Base-by-base conservation (phyloP, 345 rosid genomes). In the Arabidopsis arenosa region DNA sequence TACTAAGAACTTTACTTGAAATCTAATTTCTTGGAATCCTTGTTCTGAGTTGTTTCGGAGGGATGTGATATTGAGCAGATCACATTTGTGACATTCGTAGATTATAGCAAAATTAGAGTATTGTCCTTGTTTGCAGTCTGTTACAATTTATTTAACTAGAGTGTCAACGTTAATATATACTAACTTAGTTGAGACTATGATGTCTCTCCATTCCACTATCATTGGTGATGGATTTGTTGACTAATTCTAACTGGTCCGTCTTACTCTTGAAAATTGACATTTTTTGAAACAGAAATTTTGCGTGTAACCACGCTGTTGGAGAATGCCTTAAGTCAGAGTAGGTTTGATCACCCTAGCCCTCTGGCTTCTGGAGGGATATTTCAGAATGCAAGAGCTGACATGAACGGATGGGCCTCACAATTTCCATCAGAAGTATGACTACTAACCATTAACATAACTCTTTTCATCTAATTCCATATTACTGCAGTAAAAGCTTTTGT, bases 361-460 rank as follows among this genome's bases (percentile, higher is more conserved):
- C 83, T 90, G 85, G 75, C 91, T 83, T 86, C 96, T 65, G 93
- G 97, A 89, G 97, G 99, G 83, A 85, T 89, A 65, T 90, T 88
- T 83, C 92, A 96, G 83, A 92, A 95, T 83, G 91, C 91, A 90
- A 93, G 94, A 88, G 93, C 86, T 28, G 91, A 92, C 86, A 80
- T 87, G 96, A 90, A 89, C 63, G 90, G 93, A 88, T 89, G 97
- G 98, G 81, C 93, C 68, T 88, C 99, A 76, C 94, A 89, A 17
- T 89, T 92, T 86, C 98, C 90, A 85, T 90, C 99, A 89, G 99
- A 95, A 89, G 99, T 92, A 95, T 80, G 97, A 87, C 87, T 90
- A 87, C 96, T 95, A 90, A 92, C 91, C 86, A 88, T 95, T 95
- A 89, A 95, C 99, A 88, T 88, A 89, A 95, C 97, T 89, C 81